A percentile compares a stretch with the other conserved stretches of the same genome.
Conservation (phyloP, 2,329 filamentous ascomycete species). For the Talaromyces sp. region DNA sequence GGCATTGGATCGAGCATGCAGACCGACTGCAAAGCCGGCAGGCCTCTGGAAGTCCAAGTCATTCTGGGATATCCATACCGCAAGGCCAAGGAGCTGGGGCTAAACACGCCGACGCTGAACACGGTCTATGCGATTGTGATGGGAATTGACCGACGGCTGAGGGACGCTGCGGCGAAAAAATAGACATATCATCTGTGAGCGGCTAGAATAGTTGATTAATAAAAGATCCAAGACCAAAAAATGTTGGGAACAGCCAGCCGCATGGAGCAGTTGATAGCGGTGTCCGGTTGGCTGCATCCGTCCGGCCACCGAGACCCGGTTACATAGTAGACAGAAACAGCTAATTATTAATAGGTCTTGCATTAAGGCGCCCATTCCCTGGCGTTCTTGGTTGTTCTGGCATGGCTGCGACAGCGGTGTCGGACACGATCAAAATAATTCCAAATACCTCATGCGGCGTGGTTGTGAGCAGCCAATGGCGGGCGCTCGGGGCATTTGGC, state of each 20-base stretch:
- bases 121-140: conserved; percentile 11
- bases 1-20: conserved; percentile 44
- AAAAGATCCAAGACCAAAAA: too few species aligned
- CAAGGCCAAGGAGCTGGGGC: conserved; percentile 11
- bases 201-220: too few species aligned
- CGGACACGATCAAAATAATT: not conserved
- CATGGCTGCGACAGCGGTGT: too few species aligned
- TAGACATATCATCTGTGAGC: not conserved
- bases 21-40: conserved; percentile 37
- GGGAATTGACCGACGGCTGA: conserved; percentile 9
- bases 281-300: not conserved
- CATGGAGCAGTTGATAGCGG: not conserved
- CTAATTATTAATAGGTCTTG: not conserved
- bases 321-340: not conserved
- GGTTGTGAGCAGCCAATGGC: too few species aligned
- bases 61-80: conserved; percentile 31
- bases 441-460: not conserved
- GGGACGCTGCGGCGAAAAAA: conserved; percentile 1
- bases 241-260: too few species aligned
- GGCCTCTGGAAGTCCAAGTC: conserved; percentile 45
- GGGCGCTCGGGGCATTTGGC: not conserved
- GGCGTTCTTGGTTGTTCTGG: too few species aligned
- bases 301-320: not conserved
- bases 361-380: not conserved
- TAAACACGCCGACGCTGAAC: conserved; percentile 13